A percentile compares a stretch with the other conserved stretches of the same genome.
Conservation (phyloP, 495 filamentous ascomycete species). For the Lasiosphaeris hirsuta region DNA sequence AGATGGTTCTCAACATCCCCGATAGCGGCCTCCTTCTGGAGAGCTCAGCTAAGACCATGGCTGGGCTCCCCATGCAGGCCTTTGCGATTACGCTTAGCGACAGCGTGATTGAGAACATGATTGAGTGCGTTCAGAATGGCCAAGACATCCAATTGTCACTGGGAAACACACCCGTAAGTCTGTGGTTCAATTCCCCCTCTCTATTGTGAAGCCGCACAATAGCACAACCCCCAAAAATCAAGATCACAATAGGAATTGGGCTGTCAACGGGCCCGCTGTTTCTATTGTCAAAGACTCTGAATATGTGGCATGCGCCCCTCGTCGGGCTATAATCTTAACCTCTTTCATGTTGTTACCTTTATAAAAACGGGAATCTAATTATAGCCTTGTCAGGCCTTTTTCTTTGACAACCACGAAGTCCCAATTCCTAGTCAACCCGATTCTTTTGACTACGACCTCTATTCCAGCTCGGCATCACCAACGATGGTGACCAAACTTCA, state of each 20-base stretch:
- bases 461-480: constrained; percentile 30
- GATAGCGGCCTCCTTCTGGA: constrained; percentile 44
- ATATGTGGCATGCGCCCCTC: too few relatives aligned
- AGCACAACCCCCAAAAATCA: background rate
- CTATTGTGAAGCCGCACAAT: constrained; percentile 21
- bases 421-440: constrained; percentile 32
- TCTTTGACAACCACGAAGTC: constrained; percentile 37
- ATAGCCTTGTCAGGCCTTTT: constrained; percentile 32
- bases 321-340: background rate
- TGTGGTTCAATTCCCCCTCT: constrained; percentile 14
- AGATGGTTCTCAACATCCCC: constrained; percentile 40
- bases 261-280: constrained; percentile 1
- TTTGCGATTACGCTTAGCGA: constrained; percentile 66
- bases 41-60: constrained; percentile 35
- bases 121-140: constrained; percentile 61
- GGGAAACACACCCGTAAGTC: constrained; percentile 55
- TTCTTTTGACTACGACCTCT: constrained; percentile 41
- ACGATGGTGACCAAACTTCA: constrained; percentile 34
- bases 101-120: constrained; percentile 65
- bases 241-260: background rate
- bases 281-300: background rate
- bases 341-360: background rate
- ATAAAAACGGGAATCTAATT: constrained; percentile 9
- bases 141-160: constrained; percentile 57
- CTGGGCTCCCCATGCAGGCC: constrained; percentile 40